Percentiles rank a stretch among this genome's conserved stretches.
phyloP scores from a whole-genome alignment of 2,329 filamentous ascomycete species.

The Nigrospora sphaerica region DNA sequence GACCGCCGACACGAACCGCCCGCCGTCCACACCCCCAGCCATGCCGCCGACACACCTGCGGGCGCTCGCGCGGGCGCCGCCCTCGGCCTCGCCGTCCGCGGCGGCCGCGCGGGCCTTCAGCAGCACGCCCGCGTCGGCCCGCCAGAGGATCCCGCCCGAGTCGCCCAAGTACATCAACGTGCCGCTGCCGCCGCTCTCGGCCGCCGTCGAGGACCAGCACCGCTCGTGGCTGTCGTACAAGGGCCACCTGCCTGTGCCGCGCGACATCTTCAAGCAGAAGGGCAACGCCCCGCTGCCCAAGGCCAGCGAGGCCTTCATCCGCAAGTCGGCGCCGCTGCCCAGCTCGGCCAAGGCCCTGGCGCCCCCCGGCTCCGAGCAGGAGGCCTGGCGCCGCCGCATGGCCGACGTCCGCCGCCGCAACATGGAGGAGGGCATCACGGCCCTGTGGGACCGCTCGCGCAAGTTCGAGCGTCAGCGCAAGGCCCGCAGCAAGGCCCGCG shows the following conservation, averaged over 20 bases:
- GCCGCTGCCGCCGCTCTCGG: slow-evolving; percentile 67
- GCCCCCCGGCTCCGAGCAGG: slow-evolving; percentile 26
- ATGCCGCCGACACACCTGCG: background rate
- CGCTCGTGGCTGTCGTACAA: slow-evolving; percentile 43
- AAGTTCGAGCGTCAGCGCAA: slow-evolving; percentile 26
- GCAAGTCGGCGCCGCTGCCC: slow-evolving; percentile 50
- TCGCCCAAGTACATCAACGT: slow-evolving; percentile 83
- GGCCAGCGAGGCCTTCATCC: slow-evolving; percentile 52
- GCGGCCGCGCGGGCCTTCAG: slow-evolving; percentile 32
- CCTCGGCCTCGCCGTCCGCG: slow-evolving; percentile 12
- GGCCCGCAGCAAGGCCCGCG: slow-evolving; percentile 36
- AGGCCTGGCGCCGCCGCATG: slow-evolving; percentile 65
- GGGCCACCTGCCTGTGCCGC: slow-evolving; percentile 77
- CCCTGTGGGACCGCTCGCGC: slow-evolving; percentile 62
- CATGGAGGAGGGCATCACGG: slow-evolving; percentile 61
- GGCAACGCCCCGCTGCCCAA: slow-evolving; percentile 48
- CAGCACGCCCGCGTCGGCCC: slow-evolving; percentile 32
- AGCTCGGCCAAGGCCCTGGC: slow-evolving; percentile 25
- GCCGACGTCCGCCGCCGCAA: slow-evolving; percentile 65
- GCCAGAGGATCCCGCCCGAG: slow-evolving; percentile 63
- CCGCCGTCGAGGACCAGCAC: slow-evolving; percentile 30
- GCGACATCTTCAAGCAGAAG: slow-evolving; percentile 63
- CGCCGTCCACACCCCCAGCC: too few species aligned
- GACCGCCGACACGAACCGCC: too few species aligned
- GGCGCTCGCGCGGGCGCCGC: background rate